Evolutionary conservation across 108 stramenopile genomes (phyloP).

Genomic region (Cylindrotheca fusiformis): DNA sequence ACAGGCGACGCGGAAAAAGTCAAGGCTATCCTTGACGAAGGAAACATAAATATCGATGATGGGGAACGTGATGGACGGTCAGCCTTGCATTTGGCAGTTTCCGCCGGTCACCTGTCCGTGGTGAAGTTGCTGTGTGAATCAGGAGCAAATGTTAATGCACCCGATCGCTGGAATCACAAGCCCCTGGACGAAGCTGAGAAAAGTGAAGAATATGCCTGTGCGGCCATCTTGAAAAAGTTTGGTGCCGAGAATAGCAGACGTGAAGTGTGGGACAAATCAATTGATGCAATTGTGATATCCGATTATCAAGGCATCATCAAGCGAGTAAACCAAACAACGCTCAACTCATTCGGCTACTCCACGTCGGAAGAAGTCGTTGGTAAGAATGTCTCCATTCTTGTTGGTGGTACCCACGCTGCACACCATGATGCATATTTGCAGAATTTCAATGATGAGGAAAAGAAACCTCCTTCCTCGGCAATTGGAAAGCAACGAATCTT

Average conservation of each 20-base stretch:
- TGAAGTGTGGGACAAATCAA: not conserved
- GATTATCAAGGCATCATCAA: not conserved
- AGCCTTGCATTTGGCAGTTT: conserved; percentile 83
- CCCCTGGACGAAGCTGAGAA: conserved; percentile 83
- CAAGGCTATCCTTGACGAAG: conserved; percentile 38
- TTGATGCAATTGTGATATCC: not conserved
- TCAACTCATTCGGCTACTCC: not conserved
- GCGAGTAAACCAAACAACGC: not conserved
- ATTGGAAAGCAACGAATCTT: not conserved
- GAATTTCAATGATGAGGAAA: no score
- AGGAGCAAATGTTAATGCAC: conserved; percentile 76
- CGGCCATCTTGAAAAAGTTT: conserved; percentile 38
- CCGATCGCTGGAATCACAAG: conserved; percentile 83
- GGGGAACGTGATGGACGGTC: conserved; percentile 90
- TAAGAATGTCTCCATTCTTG: not conserved
- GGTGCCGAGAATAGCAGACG: conserved; percentile 38
- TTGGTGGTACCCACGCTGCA: not conserved
- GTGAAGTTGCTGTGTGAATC: conserved; percentile 51
- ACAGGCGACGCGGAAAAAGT: conserved; percentile 83
- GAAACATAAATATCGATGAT: conserved; percentile 50
- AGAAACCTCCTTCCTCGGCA: no score
- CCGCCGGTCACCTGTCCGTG: conserved; percentile 72
- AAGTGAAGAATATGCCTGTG: conserved; percentile 27
- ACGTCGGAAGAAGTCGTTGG: not conserved
- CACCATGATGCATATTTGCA: no score